These are phyloP conservation scores for Protomyces gravidus DNA, from an alignment of 1,139 yeast species.

Conservation along the genomic window DNA sequence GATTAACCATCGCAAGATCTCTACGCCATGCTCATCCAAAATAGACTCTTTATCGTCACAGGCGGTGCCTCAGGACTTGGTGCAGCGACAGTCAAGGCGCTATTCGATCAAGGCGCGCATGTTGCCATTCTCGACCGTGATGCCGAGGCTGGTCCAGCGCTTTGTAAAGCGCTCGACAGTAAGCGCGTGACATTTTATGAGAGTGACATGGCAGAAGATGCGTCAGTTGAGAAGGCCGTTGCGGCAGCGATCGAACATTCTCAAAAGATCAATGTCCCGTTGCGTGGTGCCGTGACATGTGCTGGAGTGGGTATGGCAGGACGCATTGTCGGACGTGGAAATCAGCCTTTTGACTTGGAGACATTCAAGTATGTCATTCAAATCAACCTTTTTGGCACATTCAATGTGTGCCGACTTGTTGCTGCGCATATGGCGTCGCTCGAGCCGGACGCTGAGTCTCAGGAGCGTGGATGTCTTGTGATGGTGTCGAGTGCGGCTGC, in stretches of 20 bases:
- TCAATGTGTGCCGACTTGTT: slow-evolving; percentile 30
- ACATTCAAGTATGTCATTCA: slow-evolving; percentile 31
- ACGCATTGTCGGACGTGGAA: slow-evolving; percentile 29
- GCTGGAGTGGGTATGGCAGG: slow-evolving; percentile 33
- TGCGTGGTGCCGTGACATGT: slow-evolving; percentile 33
- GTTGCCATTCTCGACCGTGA: slow-evolving; percentile 34
- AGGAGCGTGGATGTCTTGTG: slow-evolving; percentile 32
- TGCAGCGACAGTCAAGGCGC: slow-evolving; percentile 30
- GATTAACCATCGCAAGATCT: too few species aligned
- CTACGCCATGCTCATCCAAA: slow-evolving; percentile 20
- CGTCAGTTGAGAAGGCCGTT: slow-evolving; percentile 27
- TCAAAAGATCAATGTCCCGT: slow-evolving; percentile 7
- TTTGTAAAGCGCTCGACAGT: slow-evolving; percentile 5
- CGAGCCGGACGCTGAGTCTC: slow-evolving; percentile 24
- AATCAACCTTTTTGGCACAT: slow-evolving; percentile 32
- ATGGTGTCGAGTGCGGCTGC: slow-evolving; percentile 33
- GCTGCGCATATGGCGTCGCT: slow-evolving; percentile 30
- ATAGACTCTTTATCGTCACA: slow-evolving; percentile 23
- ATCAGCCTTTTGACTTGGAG: slow-evolving; percentile 31
- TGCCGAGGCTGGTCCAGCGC: slow-evolving; percentile 19
- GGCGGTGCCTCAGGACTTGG: slow-evolving; percentile 33
- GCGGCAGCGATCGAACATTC: slow-evolving; percentile 30
- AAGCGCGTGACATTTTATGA: slow-evolving; percentile 24
- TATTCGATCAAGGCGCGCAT: slow-evolving; percentile 29
- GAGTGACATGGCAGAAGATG: slow-evolving; percentile 31